Percentiles rank a stretch among this genome's conserved stretches.
phyloP scores from a whole-genome alignment of 257 asterid genomes.

The Gentiana macrophylla region DNA sequence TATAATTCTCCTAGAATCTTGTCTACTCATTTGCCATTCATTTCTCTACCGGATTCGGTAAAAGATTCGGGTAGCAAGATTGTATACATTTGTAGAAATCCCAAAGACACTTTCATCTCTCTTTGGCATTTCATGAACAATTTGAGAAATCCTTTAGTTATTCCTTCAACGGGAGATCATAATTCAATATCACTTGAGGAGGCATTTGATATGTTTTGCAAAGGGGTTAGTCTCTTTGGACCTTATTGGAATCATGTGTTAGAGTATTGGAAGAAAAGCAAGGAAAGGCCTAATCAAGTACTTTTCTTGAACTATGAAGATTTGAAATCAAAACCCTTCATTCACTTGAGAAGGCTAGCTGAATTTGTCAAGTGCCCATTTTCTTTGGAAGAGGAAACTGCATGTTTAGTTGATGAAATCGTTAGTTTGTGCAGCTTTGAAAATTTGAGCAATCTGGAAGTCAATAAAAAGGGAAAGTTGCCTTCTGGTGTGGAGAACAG shows the following conservation, averaged over 20 bases:
- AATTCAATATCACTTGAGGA: neutral
- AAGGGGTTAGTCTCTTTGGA: neutral
- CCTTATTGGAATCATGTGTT: constrained; percentile 13
- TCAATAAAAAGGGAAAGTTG: constrained; percentile 2
- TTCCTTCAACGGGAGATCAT: neutral
- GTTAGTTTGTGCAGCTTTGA: constrained; percentile 9
- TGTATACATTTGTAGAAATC: constrained; percentile 7
- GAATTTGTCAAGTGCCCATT: constrained; percentile 7
- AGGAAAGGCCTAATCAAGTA: constrained; percentile 2
- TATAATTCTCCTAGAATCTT: constrained; percentile 1
- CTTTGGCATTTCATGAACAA: constrained; percentile 9
- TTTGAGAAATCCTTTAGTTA: neutral
- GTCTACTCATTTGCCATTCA: constrained; percentile 11
- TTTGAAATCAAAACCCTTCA: neutral
- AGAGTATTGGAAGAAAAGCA: constrained; percentile 6
- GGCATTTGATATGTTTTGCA: neutral
- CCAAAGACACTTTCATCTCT: constrained; percentile 12
- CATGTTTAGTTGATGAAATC: neutral
- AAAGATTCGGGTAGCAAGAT: neutral
- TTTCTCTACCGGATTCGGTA: neutral
- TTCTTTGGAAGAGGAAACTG: constrained; percentile 1
- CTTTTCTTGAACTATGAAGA: constrained; percentile 8
- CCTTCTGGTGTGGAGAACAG: neutral
- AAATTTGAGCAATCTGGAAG: constrained; percentile 12
- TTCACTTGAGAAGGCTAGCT: neutral